These are phyloP conservation scores for Emergomyces pasteurianus DNA, from an alignment of 2,329 filamentous ascomycete genomes.

Conservation along the genomic window DNA sequence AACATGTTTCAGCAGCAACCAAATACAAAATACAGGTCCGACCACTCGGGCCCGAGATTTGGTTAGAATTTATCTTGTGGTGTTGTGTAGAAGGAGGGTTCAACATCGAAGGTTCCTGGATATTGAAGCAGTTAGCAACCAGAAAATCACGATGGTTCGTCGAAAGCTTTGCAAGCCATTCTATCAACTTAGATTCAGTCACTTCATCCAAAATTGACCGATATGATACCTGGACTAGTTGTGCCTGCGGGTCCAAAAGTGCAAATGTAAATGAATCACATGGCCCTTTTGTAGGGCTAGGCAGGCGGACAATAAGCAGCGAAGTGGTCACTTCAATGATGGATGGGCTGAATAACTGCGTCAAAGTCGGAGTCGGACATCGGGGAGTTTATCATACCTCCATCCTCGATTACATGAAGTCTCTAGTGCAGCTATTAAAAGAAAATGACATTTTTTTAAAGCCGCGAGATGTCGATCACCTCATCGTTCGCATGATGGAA, in stretches of 20 bases:
- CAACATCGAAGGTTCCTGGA: slow-evolving; percentile 28
- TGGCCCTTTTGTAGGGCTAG: slow-evolving; percentile 30
- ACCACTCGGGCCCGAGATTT: slow-evolving; percentile 36
- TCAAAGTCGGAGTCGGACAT: slow-evolving; percentile 30
- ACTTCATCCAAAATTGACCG: slow-evolving; percentile 24
- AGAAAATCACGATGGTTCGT: slow-evolving; percentile 26
- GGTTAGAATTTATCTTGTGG: slow-evolving; percentile 41
- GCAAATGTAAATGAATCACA: slow-evolving; percentile 10
- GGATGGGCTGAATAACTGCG: slow-evolving; percentile 38
- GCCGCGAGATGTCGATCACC: slow-evolving; percentile 22
- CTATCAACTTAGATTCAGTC: slow-evolving; percentile 17
- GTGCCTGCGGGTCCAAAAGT: slow-evolving; percentile 11
- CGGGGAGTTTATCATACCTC: slow-evolving; percentile 17
- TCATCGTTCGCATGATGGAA: slow-evolving; percentile 40
- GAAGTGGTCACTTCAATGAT: slow-evolving; percentile 47
- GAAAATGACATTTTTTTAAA: slow-evolving; percentile 19
- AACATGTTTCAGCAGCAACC: slow-evolving; percentile 25
- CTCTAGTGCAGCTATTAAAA: slow-evolving; percentile 32
- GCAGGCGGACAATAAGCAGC: slow-evolving; percentile 40
- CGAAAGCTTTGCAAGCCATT: slow-evolving; percentile 28
- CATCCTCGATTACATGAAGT: slow-evolving; percentile 21
- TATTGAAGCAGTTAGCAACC: slow-evolving; percentile 25
- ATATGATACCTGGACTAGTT: slow-evolving; percentile 26
- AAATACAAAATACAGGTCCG: slow-evolving; percentile 30
- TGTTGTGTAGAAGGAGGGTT: slow-evolving; percentile 38